These are phyloP conservation scores for Termitomyces sp. DNA, from an alignment of 768 basidiomycete species.

Conservation along the genomic window DNA sequence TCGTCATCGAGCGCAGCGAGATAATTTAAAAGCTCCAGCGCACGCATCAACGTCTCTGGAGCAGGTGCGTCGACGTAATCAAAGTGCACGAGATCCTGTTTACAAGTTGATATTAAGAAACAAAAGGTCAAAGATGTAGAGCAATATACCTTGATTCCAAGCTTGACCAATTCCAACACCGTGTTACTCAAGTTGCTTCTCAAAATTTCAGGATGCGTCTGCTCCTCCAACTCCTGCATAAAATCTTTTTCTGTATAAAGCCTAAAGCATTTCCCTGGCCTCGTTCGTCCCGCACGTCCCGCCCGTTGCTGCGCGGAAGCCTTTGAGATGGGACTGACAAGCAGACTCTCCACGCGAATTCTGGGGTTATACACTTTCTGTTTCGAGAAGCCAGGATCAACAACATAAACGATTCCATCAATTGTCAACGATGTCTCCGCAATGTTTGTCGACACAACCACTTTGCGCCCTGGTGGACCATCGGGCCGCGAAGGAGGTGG, in stretches of 20 bases:
- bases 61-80: slow-evolving; percentile 93
- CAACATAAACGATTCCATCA: slow-evolving; percentile 99
- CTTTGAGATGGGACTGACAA: slow-evolving; percentile 95
- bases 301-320: slow-evolving; percentile 95
- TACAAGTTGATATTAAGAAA: not conserved
- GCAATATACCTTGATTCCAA: slow-evolving; percentile 72
- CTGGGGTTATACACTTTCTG: slow-evolving; percentile 98
- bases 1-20: slow-evolving; percentile 92
- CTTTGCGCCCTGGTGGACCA: slow-evolving; percentile 86
- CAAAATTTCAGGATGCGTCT: slow-evolving; percentile 95
- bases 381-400: slow-evolving; percentile 96
- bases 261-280: slow-evolving; percentile 96
- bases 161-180: slow-evolving; percentile 89
- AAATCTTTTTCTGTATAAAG: slow-evolving; percentile 97
- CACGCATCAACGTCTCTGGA: slow-evolving; percentile 95
- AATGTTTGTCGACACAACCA: slow-evolving; percentile 94
- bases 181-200: slow-evolving; percentile 91
- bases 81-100: slow-evolving; percentile 76
- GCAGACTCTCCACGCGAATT: slow-evolving; percentile 89
- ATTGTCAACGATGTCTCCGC: slow-evolving; percentile 98
- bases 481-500: slow-evolving; percentile 60
- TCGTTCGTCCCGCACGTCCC: slow-evolving; percentile 92
- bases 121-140: not conserved
- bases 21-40: slow-evolving; percentile 89
- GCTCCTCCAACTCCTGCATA: slow-evolving; percentile 92